Evolutionary conservation across 2,329 filamentous ascomycete species (phyloP).

Genomic region (Stenocarpella maydis): DNA sequence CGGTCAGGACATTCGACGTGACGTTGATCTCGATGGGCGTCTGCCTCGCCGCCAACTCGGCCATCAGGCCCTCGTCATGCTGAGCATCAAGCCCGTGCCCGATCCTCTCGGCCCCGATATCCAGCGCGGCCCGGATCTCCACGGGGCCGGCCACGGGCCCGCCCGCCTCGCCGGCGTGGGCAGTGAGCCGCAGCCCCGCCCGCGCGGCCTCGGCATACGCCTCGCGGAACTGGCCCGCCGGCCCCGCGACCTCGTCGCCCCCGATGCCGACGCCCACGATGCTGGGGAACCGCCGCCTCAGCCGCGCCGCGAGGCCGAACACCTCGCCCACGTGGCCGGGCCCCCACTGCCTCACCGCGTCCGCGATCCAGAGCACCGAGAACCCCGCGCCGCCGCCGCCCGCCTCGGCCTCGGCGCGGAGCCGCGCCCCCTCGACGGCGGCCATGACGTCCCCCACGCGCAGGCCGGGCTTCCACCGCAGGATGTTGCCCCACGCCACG

Average conservation of each 20-base stretch:
- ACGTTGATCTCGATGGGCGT: conserved; percentile 36
- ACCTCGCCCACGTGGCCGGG: conserved; percentile 26
- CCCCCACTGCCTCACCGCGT: conserved; percentile 33
- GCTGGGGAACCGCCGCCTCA: conserved; percentile 29
- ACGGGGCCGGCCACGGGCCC: conserved; percentile 32
- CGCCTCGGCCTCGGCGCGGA: conserved; percentile 11
- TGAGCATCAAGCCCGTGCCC: conserved; percentile 35
- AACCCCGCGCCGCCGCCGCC: not conserved
- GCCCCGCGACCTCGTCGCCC: conserved; percentile 34
- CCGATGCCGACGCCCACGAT: conserved; percentile 36
- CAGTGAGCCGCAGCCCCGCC: conserved; percentile 35
- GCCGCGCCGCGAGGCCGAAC: conserved; percentile 32
- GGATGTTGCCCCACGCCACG: conserved; percentile 36
- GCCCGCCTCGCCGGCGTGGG: conserved; percentile 36
- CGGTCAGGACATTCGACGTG: conserved; percentile 36
- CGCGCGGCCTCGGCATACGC: conserved; percentile 30
- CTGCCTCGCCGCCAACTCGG: conserved; percentile 11
- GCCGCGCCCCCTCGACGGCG: conserved; percentile 29
- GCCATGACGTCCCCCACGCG: conserved; percentile 35
- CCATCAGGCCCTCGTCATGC: conserved; percentile 33
- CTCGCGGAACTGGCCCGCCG: conserved; percentile 32
- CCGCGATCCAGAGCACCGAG: conserved; percentile 35
- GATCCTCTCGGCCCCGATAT: conserved; percentile 34
- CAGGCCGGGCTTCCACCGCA: conserved; percentile 34
- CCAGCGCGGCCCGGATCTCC: conserved; percentile 34